Base-by-base conservation (phyloP, 768 basidiomycete genomes). In the Lactifluus hygrophoroides region DNA sequence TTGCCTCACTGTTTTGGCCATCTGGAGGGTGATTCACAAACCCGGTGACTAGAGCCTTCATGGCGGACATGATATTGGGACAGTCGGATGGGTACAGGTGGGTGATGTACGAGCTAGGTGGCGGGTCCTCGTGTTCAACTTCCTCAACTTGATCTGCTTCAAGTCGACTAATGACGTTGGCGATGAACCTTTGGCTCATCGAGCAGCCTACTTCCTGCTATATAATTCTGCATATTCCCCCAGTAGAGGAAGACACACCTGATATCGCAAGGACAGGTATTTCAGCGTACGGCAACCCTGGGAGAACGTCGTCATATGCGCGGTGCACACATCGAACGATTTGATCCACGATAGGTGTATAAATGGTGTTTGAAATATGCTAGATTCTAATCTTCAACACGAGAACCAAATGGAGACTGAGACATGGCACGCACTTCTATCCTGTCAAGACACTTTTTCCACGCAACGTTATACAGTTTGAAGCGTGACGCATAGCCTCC, bases 251-350 rank as follows among this genome's bases (percentile, higher is more conserved):
- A 6, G 23, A 43, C 57, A 37, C 38, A 65, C 65, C 63, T 21
- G 51, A 58, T 37, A 65, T 43, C 21, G 53, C 55, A 25, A 65
- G 28, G 8, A 64, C 54, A 47, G 65, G 65, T 5, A 65, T 32
- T 52, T 66, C 65, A 17, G 64, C 30, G 10, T 62, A 62, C 7
- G 65, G 64, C 45, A 66, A 50, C 11, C 58, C 64, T 16, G 65
- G 61, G 2, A 66, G 57, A 17, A 57, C 48, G 38, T 59, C 53
- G 13, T 64, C 56, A 17, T 66, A 65, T 30, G 65, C 65, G 17
- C 57, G 48, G 17, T 62, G 54, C 38, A 66, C 54, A 25, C 51
- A 45, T 16, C 45, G 53, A 7, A 65, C 55, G 16, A 65, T 60
- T 10, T 60, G 45, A 32, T 64, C 49, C 37, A 54, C 48, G 4